Evolutionary conservation across 371 early-diverging fungal genomes (phyloP).

Genomic region (Sporodiniella umbellata): DNA sequence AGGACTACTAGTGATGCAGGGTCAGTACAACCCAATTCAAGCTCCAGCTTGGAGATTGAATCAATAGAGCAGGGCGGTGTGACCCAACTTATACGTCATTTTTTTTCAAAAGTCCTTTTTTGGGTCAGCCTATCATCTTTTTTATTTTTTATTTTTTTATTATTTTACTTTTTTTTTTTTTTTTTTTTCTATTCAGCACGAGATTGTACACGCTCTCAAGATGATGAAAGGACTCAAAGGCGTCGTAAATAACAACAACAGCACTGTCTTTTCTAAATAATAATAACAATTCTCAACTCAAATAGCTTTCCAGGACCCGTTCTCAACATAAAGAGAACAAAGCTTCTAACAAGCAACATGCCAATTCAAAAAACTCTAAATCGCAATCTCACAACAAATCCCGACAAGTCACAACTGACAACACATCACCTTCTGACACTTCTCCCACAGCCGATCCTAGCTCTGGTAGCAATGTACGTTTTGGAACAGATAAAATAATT

Average conservation of each 20-base stretch:
- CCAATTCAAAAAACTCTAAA: constrained; percentile 1
- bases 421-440: background rate
- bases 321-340: constrained; percentile 23
- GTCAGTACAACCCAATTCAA: too few relatives aligned
- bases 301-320: constrained; percentile 33
- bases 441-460: background rate
- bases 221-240: constrained; percentile 45
- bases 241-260: constrained; percentile 22
- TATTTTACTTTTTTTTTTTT: background rate
- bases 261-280: background rate
- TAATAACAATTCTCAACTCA: too few relatives aligned
- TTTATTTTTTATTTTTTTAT: background rate
- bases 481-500: background rate
- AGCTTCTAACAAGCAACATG: constrained; percentile 8
- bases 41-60: too few relatives aligned
- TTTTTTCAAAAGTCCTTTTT: background rate
- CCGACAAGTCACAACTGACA: background rate
- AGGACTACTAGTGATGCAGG: too few relatives aligned
- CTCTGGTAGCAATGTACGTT: background rate
- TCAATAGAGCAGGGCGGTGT: background rate
- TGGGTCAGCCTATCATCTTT: background rate
- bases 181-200: constrained; percentile 1
- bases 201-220: constrained; percentile 2
- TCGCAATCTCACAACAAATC: constrained; percentile 5
- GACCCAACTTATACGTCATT: background rate